Evolutionary conservation across 805 yeast genomes (phyloP).

Genomic region (Candida silvatica): DNA sequence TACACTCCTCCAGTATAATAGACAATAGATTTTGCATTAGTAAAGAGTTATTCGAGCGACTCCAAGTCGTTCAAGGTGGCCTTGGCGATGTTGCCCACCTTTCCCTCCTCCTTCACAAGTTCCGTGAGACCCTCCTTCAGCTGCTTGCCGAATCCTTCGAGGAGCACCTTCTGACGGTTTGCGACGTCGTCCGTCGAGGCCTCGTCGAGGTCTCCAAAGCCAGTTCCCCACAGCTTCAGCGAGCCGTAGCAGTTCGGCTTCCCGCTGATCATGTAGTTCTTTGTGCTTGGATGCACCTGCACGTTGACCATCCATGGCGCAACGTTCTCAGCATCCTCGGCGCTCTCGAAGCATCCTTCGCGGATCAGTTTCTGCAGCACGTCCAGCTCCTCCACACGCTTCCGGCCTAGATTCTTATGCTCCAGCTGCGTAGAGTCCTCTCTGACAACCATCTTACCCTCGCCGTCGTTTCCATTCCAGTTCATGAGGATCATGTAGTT

Average conservation of each 20-base stretch:
- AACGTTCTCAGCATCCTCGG: conserved; percentile 3
- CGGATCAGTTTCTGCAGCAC: conserved; percentile 24
- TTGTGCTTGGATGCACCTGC: conserved; percentile 38
- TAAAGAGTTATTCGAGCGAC: conserved; percentile 12
- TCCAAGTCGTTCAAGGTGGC: conserved; percentile 10
- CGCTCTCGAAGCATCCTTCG: conserved; percentile 16
- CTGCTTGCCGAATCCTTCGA: conserved; percentile 42
- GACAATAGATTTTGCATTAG: conserved; percentile 3
- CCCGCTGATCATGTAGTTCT: conserved; percentile 43
- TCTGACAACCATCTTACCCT: conserved; percentile 3
- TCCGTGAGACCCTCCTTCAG: conserved; percentile 41
- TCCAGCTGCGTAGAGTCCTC: conserved; percentile 1
- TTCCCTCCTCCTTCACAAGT: conserved; percentile 45
- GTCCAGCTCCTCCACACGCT: conserved; percentile 27
- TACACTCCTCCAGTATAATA: conserved; percentile 1
- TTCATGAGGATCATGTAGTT: conserved; percentile 64
- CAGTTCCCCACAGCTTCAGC: conserved; percentile 41
- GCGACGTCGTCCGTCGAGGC: conserved; percentile 47
- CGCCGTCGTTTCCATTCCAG: conserved; percentile 46
- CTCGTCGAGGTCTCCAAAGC: conserved; percentile 6
- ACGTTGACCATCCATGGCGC: conserved; percentile 5
- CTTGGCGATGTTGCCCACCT: conserved; percentile 12
- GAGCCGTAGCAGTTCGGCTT: conserved; percentile 58
- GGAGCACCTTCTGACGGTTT: conserved; percentile 44
- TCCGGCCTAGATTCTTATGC: conserved; percentile 1